Evolutionary conservation across 441 rosid genomes (phyloP).

Genomic region (Raphanus hybrid): DNA sequence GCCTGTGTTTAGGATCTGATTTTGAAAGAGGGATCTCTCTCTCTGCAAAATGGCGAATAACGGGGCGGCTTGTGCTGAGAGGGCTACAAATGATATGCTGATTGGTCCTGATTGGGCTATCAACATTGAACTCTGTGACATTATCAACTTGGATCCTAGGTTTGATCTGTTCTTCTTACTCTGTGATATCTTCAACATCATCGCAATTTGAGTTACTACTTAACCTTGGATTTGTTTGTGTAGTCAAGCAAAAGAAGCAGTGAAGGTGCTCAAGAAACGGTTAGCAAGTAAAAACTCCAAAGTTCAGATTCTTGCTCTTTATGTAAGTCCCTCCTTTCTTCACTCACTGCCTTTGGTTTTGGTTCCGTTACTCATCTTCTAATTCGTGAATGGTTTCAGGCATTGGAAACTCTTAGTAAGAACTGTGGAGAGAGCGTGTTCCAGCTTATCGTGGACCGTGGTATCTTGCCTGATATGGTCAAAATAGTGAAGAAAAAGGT

Average conservation of each 20-base stretch:
- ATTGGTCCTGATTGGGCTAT: constrained; percentile 98
- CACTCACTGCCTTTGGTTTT: background rate
- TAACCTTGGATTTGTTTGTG: constrained; percentile 28
- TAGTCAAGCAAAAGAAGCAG: constrained; percentile 96
- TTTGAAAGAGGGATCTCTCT: constrained; percentile 1
- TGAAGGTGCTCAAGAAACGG: constrained; percentile 92
- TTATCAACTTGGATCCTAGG: constrained; percentile 92
- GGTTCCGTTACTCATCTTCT: constrained; percentile 16
- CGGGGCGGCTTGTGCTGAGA: constrained; percentile 91
- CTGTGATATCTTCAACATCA: background rate
- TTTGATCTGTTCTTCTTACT: constrained; percentile 27
- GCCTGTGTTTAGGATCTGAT: constrained; percentile 2
- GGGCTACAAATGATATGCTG: constrained; percentile 90
- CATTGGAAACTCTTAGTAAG: constrained; percentile 91
- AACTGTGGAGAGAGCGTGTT: constrained; percentile 87
- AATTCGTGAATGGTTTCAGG: constrained; percentile 51
- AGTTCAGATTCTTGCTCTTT: constrained; percentile 87
- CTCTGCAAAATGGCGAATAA: constrained; percentile 61
- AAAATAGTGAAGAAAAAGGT: constrained; percentile 96
- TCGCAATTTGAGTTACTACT: background rate
- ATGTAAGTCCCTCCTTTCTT: constrained; percentile 58
- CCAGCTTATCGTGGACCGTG: constrained; percentile 94
- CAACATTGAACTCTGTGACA: constrained; percentile 90
- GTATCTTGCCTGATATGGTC: constrained; percentile 93
- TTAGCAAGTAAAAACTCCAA: constrained; percentile 85